A percentile compares a stretch with the other conserved stretches of the same genome.
Conservation (phyloP, 2,329 filamentous ascomycete genomes). For the Calonectria crousiana region DNA sequence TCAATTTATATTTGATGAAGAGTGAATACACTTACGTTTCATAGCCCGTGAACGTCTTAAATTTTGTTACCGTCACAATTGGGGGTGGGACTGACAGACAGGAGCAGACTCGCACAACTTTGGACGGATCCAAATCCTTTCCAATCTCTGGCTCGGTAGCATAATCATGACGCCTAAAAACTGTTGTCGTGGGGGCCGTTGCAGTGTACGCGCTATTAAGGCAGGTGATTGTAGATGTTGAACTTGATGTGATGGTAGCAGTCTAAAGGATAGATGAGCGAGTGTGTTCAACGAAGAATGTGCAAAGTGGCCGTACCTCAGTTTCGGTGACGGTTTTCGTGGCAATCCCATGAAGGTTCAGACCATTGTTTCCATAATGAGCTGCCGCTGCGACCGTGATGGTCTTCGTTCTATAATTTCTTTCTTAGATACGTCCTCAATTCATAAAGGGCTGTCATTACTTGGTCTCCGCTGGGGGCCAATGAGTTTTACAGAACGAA, state of each 20-base stretch:
- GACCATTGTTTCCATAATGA: not conserved
- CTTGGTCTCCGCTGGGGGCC: not conserved
- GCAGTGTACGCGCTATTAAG: conserved; percentile 5
- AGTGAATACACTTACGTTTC: not conserved
- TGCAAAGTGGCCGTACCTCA: not conserved
- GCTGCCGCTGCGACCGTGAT: not conserved
- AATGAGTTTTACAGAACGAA: not conserved
- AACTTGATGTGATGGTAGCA: not conserved
- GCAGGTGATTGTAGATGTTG: not conserved
- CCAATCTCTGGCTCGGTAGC: not conserved
- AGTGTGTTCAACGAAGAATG: not conserved
- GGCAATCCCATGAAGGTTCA: not conserved
- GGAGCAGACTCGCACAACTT: not conserved
- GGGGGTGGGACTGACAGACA: not conserved
- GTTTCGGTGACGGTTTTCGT: not conserved
- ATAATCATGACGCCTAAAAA: not conserved
- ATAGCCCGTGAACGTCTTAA: not conserved
- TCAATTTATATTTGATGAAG: rapidly evolving
- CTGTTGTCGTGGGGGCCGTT: not conserved
- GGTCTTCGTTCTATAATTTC: not conserved
- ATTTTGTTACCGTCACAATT: not conserved
- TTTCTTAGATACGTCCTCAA: not conserved
- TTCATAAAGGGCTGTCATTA: not conserved
- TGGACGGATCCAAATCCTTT: not conserved
- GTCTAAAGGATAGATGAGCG: not conserved